Evolutionary conservation across 2,329 filamentous ascomycete genomes (phyloP), one percentile per base, ranked within the genome.

Genomic region (Phoma sp.): DNA sequence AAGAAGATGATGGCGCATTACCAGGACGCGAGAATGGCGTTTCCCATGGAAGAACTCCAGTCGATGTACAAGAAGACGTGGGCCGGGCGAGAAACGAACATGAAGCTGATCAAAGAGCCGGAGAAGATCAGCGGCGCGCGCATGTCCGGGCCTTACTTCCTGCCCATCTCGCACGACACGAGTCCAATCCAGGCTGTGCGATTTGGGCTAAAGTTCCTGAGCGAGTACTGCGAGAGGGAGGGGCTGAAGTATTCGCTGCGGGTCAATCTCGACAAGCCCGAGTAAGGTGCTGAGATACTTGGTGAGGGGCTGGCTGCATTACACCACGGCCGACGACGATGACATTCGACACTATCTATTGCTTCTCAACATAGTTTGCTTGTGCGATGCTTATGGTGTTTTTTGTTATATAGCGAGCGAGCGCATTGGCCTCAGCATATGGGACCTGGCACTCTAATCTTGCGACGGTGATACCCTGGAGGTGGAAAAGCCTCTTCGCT

Each of bases 161-260:
- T 81, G 3, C 78, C 78, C 0, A 56, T 81, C 0, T 66, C 66
- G 1, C 60, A 65, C 10, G 73, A 77, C 23, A 78, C 77, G 1
- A 74, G 71, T 5, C 76, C 79, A 0, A 62, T 80, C n/a, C 71
- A 76, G 43, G 78, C 77, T 1, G 77, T 80, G 2, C 63, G 78
- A 0, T 78, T 80, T 30, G 79, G 76, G 0, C 58, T 77, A 17
- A 65, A 67, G 40, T 74, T 80, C 42, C 57, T 81, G 15, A 56
- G 59, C 18, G 79, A 81, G 62, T 81, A 78, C 70, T 72, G 76
- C 48, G 69, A 71, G 42, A 72, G 64, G 26, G 69, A 74, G 46
- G 48, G 57, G 21, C 20, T 74, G 6, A 55, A 66, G 7, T 69
- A 74, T 45, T 50, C 20, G 3, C 25, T 72, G 12, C 57, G 64